Base-by-base conservation (phyloP, 768 basidiomycete genomes). In the Trametes maxima region DNA sequence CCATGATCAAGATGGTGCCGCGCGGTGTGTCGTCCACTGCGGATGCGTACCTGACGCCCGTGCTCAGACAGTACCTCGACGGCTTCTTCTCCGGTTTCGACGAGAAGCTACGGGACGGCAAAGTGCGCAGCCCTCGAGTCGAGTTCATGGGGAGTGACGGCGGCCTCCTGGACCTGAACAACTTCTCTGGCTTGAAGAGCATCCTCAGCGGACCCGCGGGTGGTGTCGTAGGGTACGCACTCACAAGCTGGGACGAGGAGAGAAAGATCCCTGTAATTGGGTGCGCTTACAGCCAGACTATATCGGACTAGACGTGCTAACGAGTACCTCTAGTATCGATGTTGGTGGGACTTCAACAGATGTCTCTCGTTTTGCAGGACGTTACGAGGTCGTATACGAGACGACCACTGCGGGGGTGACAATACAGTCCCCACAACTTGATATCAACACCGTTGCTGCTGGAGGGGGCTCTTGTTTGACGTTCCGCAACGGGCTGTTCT, bases 91-190 rank as follows among this genome's bases (percentile, higher is more conserved):
- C 77, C 39, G 94, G 94, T 0, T 97, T 98, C 67, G 93, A 95
- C 62, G 80, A 78, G 43, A 85, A 87, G 67, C 78, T 94, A 62
- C 80, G 79, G 69, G 86, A 86, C 63, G 85, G 88, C 3, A 74
- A 73, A 14, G 57, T 85, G 58, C 75, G 76, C 42, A 86, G 84
- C 58, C 86, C 87, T 1, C 77, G 92, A 2, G 94, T 97, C 35
- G 94, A 95, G 70, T 98, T 98, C 70, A 98, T 98, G 96, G 90
- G 89, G 37, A 92, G 90, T 56, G 95, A 98, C 68, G 96, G 94
- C 5, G 92, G 92, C 7, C 76, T 95, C 11, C 77, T 94, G 22
- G 90, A 93, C 70, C 75, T 90, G 13, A 74, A 83, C 59, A 90
- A 92, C 68, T 98, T 98, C 72, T 94, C 92, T 0, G 96, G 95